Evolutionary conservation across 371 early-diverging fungal species (phyloP), one percentile per base, ranked within the genome.

Genomic region (Haplosporangium sp.): DNA sequence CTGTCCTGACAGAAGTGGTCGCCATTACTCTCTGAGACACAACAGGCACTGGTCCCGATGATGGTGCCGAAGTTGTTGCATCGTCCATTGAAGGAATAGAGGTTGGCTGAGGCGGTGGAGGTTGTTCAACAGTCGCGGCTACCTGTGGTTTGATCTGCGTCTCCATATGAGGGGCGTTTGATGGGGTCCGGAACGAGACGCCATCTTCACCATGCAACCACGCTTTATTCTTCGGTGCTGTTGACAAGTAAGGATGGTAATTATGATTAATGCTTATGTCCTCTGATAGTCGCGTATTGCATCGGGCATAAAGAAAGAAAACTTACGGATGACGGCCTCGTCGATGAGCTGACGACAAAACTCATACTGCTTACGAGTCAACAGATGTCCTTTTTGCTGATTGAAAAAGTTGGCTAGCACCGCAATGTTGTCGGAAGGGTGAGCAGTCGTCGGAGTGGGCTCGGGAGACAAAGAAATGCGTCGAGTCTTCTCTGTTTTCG

Each of bases 351-450:
- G 50, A 16, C 47, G 50, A 20, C 70, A 65, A 52, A 61, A 56
- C n/a, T 62, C 45, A 3, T 70, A 70, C 37, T 76, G 71, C 38
- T 48, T 54, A 20, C 52, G 66, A 9, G 66, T 70, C 50, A 76
- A 21, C 6, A 67, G 7, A 14, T 48, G 42, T 14, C 76, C 71
- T 11, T 55, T 67, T 50, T 70, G 64, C 11, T 47, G 45, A 6
- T 47, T 55, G 53, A 76, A 76, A 50, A 76, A 76, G 23, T 45
- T 48, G 6, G 70, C 76, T 55, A 76, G 42, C 36, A 69, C 45
- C 5, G 42, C 63, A 46, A 65, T 50, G 41, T 64, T 69, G 51
- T 62, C 50, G 23, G 42, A 38, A 23, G 62, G 69, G 8, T 46
- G 59, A 14, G 29, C 29, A 4, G 38, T 50, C 20, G 14, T 50